Base-by-base conservation (phyloP, 768 basidiomycete species). In the Phaeotremella skinneri region DNA sequence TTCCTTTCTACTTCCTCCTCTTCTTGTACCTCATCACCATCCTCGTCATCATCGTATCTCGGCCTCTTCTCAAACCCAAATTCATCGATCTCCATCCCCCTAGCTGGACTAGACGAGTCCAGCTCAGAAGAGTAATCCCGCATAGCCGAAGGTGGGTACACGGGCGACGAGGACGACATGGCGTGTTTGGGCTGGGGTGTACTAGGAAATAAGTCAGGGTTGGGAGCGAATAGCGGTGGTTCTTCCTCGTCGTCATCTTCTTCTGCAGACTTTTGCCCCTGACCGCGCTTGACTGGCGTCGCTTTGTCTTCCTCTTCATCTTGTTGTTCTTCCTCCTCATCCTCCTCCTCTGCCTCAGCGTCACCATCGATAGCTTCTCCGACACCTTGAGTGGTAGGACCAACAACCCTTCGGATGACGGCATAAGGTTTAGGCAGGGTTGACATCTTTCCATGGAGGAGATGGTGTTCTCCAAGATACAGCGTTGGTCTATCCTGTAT, bases 381-480 rank as follows among this genome's bases (percentile, higher is more conserved):
- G 41, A 43, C 27, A 37, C 49, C 11, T 17, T 49, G 26, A 16
- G 55, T 14, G 34, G 25, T 32, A 25, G 31, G 20, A 26, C 23
- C 32, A n/a, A 50, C 48, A 2, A 45, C 62, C 37, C 67, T 58
- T 0, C 77, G 67, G 4, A 96, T 81, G 41, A 96, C 83, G 2
- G 88, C 93, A 27, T 90, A 81, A 0, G 92, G 91, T 72, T 90
- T 93, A 1, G 86, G 78, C 5, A 97, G 81, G 45, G 78, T 80
- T 31, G 84, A 81, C 59, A 94, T 81, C 72, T 88, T 89, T 53
- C 92, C 92, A 70, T 97, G 93, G 3, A 97, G 84, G 29, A 92
- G 81, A 69, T 96, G 91, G 76, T 93, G 86, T 13, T 63, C 60
- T 20, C 92, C 92, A 59, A 97, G 88, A 54, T 81, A 76, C 4